These are phyloP conservation scores for Pyrenochaeta sp. DNA, from an alignment of 2,329 filamentous ascomycete species.

Conservation along the genomic window DNA sequence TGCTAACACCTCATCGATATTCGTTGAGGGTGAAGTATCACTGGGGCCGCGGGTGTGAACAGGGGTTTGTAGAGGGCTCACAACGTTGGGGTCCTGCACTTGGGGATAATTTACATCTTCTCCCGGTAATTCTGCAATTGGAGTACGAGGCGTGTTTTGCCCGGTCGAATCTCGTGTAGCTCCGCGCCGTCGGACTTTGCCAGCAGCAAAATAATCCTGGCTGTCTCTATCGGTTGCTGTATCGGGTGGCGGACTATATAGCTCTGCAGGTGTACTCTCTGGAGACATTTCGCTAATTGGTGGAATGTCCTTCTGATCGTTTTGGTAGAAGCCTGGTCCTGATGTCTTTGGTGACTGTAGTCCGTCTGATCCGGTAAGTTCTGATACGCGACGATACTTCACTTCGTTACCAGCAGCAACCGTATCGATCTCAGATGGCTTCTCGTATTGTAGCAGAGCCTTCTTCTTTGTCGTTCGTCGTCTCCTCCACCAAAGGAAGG, in stretches of 20 bases:
- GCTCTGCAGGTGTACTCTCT: constrained; percentile 40
- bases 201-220: constrained; percentile 36
- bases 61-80: constrained; percentile 20
- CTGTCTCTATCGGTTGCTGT: constrained; percentile 13
- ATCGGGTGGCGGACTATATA: constrained; percentile 41
- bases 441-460: constrained; percentile 12
- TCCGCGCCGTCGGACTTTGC: constrained; percentile 26
- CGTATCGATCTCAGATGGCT: constrained; percentile 38
- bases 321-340: constrained; percentile 33
- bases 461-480: constrained; percentile 19
- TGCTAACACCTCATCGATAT: constrained; percentile 39
- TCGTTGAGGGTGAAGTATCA: constrained; percentile 30
- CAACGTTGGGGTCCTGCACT: constrained; percentile 20
- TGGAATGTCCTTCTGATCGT: constrained; percentile 35
- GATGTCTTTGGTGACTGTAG: constrained; percentile 34
- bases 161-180: constrained; percentile 35
- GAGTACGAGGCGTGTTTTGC: constrained; percentile 33
- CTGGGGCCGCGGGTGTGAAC: constrained; percentile 34
- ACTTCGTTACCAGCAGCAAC: constrained; percentile 33
- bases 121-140: constrained; percentile 41
- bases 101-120: constrained; percentile 32
- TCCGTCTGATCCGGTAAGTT: constrained; percentile 42
- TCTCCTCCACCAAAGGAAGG: constrained; percentile 39
- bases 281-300: constrained; percentile 44
- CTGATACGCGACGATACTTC: constrained; percentile 41